Evolutionary conservation across 371 early-diverging fungal species (phyloP).

Genomic region (Smittium culicis): DNA sequence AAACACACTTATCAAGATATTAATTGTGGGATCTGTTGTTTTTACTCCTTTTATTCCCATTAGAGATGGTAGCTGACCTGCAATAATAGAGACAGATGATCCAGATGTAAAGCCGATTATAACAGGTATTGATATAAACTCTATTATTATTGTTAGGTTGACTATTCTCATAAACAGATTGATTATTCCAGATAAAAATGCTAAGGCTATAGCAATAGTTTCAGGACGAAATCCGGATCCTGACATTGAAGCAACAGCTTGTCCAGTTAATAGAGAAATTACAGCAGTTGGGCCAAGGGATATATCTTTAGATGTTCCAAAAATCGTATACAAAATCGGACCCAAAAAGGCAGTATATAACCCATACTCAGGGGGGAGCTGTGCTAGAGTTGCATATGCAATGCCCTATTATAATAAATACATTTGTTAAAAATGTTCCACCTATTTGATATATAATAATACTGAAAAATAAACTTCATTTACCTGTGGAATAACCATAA

Average conservation of each 20-base stretch:
- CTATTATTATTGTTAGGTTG: conserved; percentile 62
- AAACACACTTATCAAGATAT: conserved; percentile 42
- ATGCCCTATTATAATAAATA: too few relatives aligned
- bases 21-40: conserved; percentile 42
- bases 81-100: conserved; percentile 58
- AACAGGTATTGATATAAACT: conserved; percentile 64
- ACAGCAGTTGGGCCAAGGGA: conserved; percentile 82
- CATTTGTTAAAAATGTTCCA: too few relatives aligned
- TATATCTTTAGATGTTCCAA: conserved; percentile 74
- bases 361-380: conserved; percentile 69
- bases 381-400: conserved; percentile 71
- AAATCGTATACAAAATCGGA: conserved; percentile 52
- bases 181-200: conserved; percentile 46
- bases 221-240: conserved; percentile 22
- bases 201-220: conserved; percentile 37
- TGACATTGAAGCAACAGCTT: conserved; percentile 42
- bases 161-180: conserved; percentile 51
- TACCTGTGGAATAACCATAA: conserved; percentile 72
- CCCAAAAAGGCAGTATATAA: conserved; percentile 76
- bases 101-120: conserved; percentile 62
- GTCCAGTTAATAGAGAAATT: conserved; percentile 54
- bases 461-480: too few relatives aligned
- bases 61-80: conserved; percentile 58
- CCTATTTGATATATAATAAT: too few relatives aligned
- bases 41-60: conserved; percentile 53